Evolutionary conservation across 306 rosid genomes (phyloP).

Genomic region (Spatholobus suberectus): DNA sequence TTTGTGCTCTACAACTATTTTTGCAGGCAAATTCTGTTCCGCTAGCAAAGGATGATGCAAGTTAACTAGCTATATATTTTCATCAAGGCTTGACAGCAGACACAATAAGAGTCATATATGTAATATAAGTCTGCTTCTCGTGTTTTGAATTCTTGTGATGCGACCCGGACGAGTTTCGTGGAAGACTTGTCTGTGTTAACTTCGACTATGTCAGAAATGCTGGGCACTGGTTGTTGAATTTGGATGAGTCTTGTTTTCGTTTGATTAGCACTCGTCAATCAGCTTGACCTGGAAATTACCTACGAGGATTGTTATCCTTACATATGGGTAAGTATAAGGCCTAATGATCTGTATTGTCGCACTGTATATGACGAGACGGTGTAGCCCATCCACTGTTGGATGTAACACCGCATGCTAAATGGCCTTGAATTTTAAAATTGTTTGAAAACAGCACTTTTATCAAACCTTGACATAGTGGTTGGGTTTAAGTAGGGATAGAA

Average conservation of each 20-base stretch:
- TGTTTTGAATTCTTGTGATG: conserved; percentile 16
- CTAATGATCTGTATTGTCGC: not conserved
- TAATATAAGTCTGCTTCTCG: conserved; percentile 44
- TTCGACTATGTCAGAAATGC: not conserved
- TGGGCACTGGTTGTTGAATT: not conserved
- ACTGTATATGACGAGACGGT: not conserved
- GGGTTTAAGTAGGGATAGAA: no score
- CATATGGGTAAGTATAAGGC: not conserved
- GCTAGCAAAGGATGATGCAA: conserved; percentile 57
- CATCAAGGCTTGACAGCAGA: conserved; percentile 31
- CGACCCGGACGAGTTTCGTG: conserved; percentile 7
- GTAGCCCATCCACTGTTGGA: not conserved
- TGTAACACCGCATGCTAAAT: not conserved
- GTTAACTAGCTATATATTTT: conserved; percentile 26
- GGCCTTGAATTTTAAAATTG: not conserved
- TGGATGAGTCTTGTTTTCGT: not conserved
- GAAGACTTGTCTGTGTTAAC: conserved; percentile 8
- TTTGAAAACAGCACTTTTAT: not conserved
- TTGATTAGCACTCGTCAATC: conserved; percentile 6
- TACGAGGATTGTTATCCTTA: not conserved
- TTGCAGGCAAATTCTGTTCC: conserved; percentile 86
- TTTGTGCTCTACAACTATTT: not conserved
- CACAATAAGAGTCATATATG: conserved; percentile 19
- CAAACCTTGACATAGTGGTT: no score
- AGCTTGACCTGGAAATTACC: not conserved